Evolutionary conservation across 2,329 filamentous ascomycete species (phyloP).

Genomic region (Plenodomus biglobosus): DNA sequence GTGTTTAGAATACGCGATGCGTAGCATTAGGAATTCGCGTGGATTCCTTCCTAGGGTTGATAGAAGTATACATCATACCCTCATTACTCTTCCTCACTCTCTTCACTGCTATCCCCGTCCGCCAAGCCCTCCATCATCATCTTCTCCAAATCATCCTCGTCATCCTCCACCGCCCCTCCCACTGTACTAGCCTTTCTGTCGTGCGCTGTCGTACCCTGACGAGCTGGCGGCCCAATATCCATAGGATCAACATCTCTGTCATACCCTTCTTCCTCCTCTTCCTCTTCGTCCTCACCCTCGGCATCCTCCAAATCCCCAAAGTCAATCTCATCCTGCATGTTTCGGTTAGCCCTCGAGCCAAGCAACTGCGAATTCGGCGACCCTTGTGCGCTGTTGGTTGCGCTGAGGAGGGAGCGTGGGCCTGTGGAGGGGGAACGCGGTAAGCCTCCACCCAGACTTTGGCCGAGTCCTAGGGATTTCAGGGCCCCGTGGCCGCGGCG

Average conservation of each 20-base stretch:
- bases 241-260: conserved; percentile 38
- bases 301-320: conserved; percentile 36
- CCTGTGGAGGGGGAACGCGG: conserved; percentile 37
- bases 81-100: conserved; percentile 49
- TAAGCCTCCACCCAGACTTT: conserved; percentile 28
- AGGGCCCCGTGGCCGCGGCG: conserved; percentile 21
- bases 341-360: conserved; percentile 16
- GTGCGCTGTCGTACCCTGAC: conserved; percentile 8
- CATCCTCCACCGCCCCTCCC: conserved; percentile 27
- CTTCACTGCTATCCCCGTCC: conserved; percentile 44
- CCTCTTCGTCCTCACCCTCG: conserved; percentile 34
- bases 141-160: conserved; percentile 48
- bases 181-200: conserved; percentile 14
- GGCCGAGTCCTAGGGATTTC: conserved; percentile 29
- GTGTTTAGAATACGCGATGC: too few relatives aligned
- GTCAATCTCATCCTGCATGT: conserved; percentile 37
- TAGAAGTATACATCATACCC: not conserved
- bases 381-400: conserved; percentile 43
- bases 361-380: conserved; percentile 26
- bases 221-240: conserved; percentile 37
- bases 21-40: too few relatives aligned
- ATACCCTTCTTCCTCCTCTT: conserved; percentile 28
- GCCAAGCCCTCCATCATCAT: conserved; percentile 48
- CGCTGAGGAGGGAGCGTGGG: conserved; percentile 49
- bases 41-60: too few relatives aligned